Percentiles rank a stretch among this genome's conserved stretches.
phyloP scores from a whole-genome alignment of 306 rosid genomes.

The Cicer pinnatifidum region DNA sequence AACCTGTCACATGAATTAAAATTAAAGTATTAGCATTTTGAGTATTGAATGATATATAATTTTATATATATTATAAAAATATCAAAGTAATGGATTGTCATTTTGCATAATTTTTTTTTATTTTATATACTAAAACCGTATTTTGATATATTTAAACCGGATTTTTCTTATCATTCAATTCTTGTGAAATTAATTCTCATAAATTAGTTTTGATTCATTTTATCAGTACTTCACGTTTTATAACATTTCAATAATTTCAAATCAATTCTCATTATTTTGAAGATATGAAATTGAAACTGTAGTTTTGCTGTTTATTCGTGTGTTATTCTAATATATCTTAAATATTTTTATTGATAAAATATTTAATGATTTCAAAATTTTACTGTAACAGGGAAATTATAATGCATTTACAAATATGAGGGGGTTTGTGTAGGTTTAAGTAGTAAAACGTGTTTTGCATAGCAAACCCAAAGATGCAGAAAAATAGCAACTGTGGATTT shows the following conservation, averaged over 20 bases:
- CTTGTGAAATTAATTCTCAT: background rate
- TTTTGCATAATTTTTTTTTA: background rate
- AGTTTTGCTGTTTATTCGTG: background rate
- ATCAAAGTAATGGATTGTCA: background rate
- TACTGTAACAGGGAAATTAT: background rate
- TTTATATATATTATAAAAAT: too few species aligned
- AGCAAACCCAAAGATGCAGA: background rate
- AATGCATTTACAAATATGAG: background rate
- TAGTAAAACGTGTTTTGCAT: background rate
- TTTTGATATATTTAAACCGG: background rate
- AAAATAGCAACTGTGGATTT: background rate
- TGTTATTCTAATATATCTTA: conserved; percentile 3
- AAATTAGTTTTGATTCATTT: background rate
- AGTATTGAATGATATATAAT: background rate
- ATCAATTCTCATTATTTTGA: background rate
- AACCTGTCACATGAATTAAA: too few species aligned
- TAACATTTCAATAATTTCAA: background rate
- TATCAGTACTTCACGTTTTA: background rate
- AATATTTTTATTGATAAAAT: background rate
- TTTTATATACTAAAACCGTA: background rate
- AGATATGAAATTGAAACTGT: background rate
- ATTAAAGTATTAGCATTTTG: background rate
- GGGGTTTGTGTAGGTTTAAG: too few species aligned
- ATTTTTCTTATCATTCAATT: background rate
- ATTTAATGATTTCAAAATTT: background rate